Percentiles rank a stretch among this genome's conserved stretches.
phyloP scores from a whole-genome alignment of 495 filamentous ascomycete species.

The Aspergillus olivimuriae region DNA sequence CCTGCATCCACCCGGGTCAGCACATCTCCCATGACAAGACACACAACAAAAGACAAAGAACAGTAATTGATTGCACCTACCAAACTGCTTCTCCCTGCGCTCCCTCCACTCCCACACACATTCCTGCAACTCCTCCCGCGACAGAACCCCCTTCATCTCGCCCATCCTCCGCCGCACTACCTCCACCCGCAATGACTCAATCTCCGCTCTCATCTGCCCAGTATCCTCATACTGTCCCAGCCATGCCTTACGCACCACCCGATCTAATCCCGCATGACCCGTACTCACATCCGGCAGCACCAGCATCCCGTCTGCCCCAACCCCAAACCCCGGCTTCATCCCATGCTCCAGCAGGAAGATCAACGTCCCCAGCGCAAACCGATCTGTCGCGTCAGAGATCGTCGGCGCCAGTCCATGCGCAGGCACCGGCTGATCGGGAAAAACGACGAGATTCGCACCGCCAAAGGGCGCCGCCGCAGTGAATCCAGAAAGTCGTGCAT shows the following conservation, averaged over 20 bases:
- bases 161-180: not conserved
- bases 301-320: slow-evolving; percentile 7
- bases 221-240: slow-evolving; percentile 19
- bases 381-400: slow-evolving; percentile 19
- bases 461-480: slow-evolving; percentile 17
- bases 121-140: slow-evolving; percentile 8
- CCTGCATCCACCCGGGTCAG: not conserved
- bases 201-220: slow-evolving; percentile 15
- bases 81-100: slow-evolving; percentile 10
- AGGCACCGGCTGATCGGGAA: slow-evolving; percentile 14
- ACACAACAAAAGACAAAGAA: slow-evolving; percentile 1
- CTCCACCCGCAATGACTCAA: slow-evolving; percentile 1
- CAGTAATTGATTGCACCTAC: too few relatives aligned
- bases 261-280: slow-evolving; percentile 12
- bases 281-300: slow-evolving; percentile 15
- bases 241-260: slow-evolving; percentile 18
- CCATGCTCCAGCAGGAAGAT: slow-evolving; percentile 20
- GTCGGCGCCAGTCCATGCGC: slow-evolving; percentile 12
- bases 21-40: not conserved
- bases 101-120: slow-evolving; percentile 14
- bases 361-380: slow-evolving; percentile 20
- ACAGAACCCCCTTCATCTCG: slow-evolving; percentile 1
- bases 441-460: slow-evolving; percentile 11
- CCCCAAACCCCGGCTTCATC: slow-evolving; percentile 13
- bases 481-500: slow-evolving; percentile 24